Evolutionary conservation across 2,329 filamentous ascomycete species (phyloP), one percentile per base, ranked within the genome.

Genomic region (Aureobasidium sp.): DNA sequence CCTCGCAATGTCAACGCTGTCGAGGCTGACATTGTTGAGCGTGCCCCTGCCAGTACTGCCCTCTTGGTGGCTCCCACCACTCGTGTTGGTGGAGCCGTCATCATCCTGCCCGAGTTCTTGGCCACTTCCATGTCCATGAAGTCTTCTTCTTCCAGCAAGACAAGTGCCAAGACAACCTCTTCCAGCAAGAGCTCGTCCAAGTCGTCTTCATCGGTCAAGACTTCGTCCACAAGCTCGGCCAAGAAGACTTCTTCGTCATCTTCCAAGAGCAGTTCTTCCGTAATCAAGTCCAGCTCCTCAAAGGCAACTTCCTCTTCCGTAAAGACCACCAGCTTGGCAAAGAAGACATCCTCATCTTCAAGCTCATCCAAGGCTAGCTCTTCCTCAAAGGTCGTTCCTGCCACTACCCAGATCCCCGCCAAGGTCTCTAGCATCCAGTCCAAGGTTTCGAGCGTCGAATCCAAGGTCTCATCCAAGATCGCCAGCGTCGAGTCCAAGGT

Each of bases 211-310:
- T 42, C 36, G 11, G 52, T 31, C 15, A 56, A 53, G 49, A 53
- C 36, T n/a, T 41, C 52, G 9, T 31, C 55, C 1, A 6, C 55
- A 27, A 56, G 52, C 52, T 56, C 53, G 39, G 53, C 53, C 3
- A 57, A 36, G n/a, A 59, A 59, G 51, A 55, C 51, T 25, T 55
- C 51, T 2, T 58, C 55, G 2, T 48, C 55, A 11, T 58, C 55
- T 6, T 12, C 39, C 2, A 58, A 58, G 55, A 9, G 8, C n/a
- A 29, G 20, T 34, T 47, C 55, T 8, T 29, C 41, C 7, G 2
- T 22, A 1, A 57, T 45, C 39, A 56, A 53, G 36, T 41, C 34
- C 39, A 56, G 36, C 20, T 53, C 49, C 20, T 34, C 53, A 8
- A 39, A 45, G 53, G 25, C 37, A 6, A 12, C 9, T 11, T 20